Evolutionary conservation across 305 asterid species (phyloP).

Genomic region (Ilex paraguariensis): DNA sequence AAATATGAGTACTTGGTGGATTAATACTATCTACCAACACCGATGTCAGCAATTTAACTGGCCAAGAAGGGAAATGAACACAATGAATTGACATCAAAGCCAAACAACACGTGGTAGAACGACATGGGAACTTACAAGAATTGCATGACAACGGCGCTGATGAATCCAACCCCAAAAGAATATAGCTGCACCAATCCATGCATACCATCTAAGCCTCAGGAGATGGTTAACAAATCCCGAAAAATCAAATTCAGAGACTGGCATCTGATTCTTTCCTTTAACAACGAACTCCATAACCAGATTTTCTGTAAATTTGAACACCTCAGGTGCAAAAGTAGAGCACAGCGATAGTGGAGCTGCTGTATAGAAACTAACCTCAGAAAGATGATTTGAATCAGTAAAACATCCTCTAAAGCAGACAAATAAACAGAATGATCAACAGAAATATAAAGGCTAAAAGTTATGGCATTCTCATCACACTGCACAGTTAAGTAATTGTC

Average conservation of each 20-base stretch:
- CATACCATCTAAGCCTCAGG: constrained; percentile 8
- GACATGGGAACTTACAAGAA: constrained; percentile 49
- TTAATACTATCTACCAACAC: neutral
- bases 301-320: constrained; percentile 35
- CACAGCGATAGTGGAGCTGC: constrained; percentile 88
- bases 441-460: no score
- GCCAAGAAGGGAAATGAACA: no score
- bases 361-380: constrained; percentile 57
- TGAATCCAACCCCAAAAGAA: constrained; percentile 68
- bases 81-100: neutral
- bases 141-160: constrained; percentile 63
- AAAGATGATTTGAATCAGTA: constrained; percentile 25
- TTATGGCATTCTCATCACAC: no score
- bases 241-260: constrained; percentile 32
- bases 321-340: constrained; percentile 49
- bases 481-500: no score
- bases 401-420: neutral
- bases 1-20: no score
- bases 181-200: no score
- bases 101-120: no score
- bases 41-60: neutral
- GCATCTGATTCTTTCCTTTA: constrained; percentile 60
- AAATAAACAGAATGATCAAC: no score
- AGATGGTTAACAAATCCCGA: constrained; percentile 49
- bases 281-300: constrained; percentile 46